A percentile compares a stretch with the other conserved stretches of the same genome.
phyloP scores from a whole-genome alignment of 2,329 filamentous ascomycete species.

The Aspergillus spinulosporus region DNA sequence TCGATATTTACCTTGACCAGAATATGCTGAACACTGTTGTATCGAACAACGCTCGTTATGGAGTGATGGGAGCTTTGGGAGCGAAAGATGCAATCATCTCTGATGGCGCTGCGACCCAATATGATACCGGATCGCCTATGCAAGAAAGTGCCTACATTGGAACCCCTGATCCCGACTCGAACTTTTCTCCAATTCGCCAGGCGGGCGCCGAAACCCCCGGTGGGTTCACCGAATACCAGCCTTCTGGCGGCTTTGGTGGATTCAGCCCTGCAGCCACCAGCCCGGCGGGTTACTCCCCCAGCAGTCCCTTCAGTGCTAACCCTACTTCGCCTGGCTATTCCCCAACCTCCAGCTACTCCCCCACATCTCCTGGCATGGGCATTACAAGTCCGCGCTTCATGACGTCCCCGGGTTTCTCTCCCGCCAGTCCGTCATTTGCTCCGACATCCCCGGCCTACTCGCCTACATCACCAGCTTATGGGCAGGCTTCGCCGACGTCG shows the following conservation, averaged over 20 bases:
- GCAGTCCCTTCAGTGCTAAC: constrained; percentile 73
- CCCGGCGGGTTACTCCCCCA: constrained; percentile 63
- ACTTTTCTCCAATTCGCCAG: constrained; percentile 73
- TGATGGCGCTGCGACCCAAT: constrained; percentile 88
- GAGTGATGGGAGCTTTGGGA: constrained; percentile 75
- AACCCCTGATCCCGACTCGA: constrained; percentile 62
- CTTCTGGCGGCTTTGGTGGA: constrained; percentile 61
- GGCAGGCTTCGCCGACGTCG: constrained; percentile 65
- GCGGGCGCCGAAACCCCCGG: constrained; percentile 62
- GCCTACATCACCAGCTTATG: constrained; percentile 71
- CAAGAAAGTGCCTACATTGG: constrained; percentile 62
- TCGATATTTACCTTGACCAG: constrained; percentile 89
- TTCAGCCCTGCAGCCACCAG: constrained; percentile 69
- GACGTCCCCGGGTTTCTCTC: constrained; percentile 56
- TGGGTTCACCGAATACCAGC: constrained; percentile 65
- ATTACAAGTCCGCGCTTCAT: constrained; percentile 58
- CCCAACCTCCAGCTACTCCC: constrained; percentile 67
- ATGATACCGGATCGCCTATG: constrained; percentile 70
- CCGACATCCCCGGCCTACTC: constrained; percentile 67
- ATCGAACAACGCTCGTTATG: constrained; percentile 84
- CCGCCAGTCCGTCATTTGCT: constrained; percentile 55
- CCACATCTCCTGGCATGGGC: constrained; percentile 68
- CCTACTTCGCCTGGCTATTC: constrained; percentile 69
- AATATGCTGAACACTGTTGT: constrained; percentile 95
- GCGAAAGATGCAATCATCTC: constrained; percentile 70